Evolutionary conservation across 768 basidiomycete species (phyloP), one percentile per base, ranked within the genome.

Genomic region (Crassisporium funariophilum): DNA sequence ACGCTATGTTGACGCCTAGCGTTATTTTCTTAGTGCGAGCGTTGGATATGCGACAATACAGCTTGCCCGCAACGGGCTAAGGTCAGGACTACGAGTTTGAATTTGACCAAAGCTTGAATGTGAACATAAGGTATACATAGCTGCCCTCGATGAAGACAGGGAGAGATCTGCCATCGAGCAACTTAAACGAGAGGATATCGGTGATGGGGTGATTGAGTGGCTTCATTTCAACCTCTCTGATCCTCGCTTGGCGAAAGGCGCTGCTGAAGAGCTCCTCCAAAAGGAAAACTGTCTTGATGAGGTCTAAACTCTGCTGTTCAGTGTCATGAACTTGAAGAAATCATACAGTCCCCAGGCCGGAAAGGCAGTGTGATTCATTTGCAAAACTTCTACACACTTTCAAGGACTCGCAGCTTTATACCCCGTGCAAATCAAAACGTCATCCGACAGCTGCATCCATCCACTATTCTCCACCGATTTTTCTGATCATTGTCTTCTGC

Each of bases 281-380:
- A 69, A 61, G 52, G 75, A 76, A 54, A 52, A 52, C n/a, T 53
- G 73, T n/a, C 52, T 78, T 35, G 74, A 78, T 74, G 35, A 19
- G 70, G 53, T 13, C 15, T 41, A 13, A 13, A 33, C 13, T 31
- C 7, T n/a, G 16, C 20, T 16, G n/a, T n/a, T 6, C 8, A 19
- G 11, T 19, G 9, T 15, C 11, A 24, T 35, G 19, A 20, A n/a
- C 20, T 35, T 27, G 13, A 19, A 23, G 25, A 8, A 13, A 31
- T 12, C 13, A 15, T 16, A 20, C 9, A n/a, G n/a, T 37, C n/a
- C n/a, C 25, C 7, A 27, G 61, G 62, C 62, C 1, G 57, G 58
- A 40, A 60, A 62, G 41, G 53, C 59, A 11, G 57, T 60, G n/a
- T n/a, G 20, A 19, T 41, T 58, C 61, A 35, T 41, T 49, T 34